Conservation (phyloP, 768 basidiomycete genomes). For the Tylopilus sp. region DNA sequence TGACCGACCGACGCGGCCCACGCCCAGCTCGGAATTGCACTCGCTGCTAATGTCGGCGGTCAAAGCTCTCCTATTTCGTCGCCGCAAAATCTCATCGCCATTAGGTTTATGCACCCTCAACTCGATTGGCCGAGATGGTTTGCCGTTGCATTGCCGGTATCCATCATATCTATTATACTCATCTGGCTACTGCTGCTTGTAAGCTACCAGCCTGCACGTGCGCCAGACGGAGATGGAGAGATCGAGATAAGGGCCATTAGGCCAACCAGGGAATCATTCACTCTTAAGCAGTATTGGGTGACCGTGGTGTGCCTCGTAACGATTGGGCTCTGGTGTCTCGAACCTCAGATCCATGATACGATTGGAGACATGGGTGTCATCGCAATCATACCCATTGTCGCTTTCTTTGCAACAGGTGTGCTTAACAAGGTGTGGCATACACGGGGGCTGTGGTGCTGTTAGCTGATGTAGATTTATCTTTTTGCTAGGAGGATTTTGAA, state of each 20-base stretch:
- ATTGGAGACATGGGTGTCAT: constrained; percentile 98
- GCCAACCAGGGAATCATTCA: constrained; percentile 79
- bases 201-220: constrained; percentile 71
- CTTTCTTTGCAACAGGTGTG: constrained; percentile 92
- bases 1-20: not conserved
- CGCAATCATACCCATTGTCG: constrained; percentile 87
- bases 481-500: constrained; percentile 83
- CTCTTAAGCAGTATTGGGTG: constrained; percentile 87
- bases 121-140: constrained; percentile 95
- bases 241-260: constrained; percentile 84
- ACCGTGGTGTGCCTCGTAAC: constrained; percentile 77
- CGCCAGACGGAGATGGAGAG: constrained; percentile 70
- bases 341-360: constrained; percentile 65
- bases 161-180: constrained; percentile 75
- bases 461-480: constrained; percentile 1
- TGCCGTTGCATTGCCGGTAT: constrained; percentile 88
- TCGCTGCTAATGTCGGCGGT: constrained; percentile 98
- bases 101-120: constrained; percentile 79
- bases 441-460: not conserved
- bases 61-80: constrained; percentile 97
- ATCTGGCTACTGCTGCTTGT: constrained; percentile 90
- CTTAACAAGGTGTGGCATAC: constrained; percentile 73
- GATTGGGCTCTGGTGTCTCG: constrained; percentile 88
- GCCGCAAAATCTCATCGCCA: constrained; percentile 94
- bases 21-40: constrained; percentile 83